Conservation (phyloP, 805 yeast genomes). For the Blastobotrys attinorum region DNA sequence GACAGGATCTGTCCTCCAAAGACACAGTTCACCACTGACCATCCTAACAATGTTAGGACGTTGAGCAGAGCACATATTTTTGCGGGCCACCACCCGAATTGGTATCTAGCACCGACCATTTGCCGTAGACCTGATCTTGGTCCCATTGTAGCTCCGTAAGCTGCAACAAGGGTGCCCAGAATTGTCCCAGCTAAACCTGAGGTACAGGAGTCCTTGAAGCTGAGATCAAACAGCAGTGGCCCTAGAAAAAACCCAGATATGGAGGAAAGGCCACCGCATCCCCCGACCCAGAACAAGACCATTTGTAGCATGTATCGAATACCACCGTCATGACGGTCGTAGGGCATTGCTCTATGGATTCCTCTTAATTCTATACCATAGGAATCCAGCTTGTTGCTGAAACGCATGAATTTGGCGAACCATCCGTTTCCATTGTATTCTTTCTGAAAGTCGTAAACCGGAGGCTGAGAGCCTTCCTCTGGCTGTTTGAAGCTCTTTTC, state of each 20-base stretch:
- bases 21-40: slow-evolving; percentile 88
- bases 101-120: slow-evolving; percentile 71
- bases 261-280: slow-evolving; percentile 81
- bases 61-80: slow-evolving; percentile 65
- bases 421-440: slow-evolving; percentile 1
- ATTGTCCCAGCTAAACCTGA: slow-evolving; percentile 57
- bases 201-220: slow-evolving; percentile 54
- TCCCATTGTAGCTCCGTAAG: slow-evolving; percentile 80
- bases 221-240: slow-evolving; percentile 60
- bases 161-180: slow-evolving; percentile 70
- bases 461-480: too few relatives aligned
- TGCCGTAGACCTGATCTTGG: slow-evolving; percentile 87
- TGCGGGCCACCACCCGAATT: slow-evolving; percentile 83
- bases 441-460: background rate
- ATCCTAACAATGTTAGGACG: slow-evolving; percentile 75
- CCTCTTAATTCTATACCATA: slow-evolving; percentile 72
- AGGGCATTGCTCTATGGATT: slow-evolving; percentile 63
- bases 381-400: slow-evolving; percentile 38
- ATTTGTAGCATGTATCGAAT: slow-evolving; percentile 31
- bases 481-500: too few relatives aligned
- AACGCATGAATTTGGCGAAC: slow-evolving; percentile 10
- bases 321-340: slow-evolving; percentile 39
- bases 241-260: slow-evolving; percentile 80
- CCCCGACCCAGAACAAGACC: slow-evolving; percentile 74
- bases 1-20: slow-evolving; percentile 80